Percentiles rank a stretch among this genome's conserved stretches.
Evolutionary conservation across 1,139 yeast genomes (phyloP).

Genomic region (Casaregolazyma lundiana): DNA sequence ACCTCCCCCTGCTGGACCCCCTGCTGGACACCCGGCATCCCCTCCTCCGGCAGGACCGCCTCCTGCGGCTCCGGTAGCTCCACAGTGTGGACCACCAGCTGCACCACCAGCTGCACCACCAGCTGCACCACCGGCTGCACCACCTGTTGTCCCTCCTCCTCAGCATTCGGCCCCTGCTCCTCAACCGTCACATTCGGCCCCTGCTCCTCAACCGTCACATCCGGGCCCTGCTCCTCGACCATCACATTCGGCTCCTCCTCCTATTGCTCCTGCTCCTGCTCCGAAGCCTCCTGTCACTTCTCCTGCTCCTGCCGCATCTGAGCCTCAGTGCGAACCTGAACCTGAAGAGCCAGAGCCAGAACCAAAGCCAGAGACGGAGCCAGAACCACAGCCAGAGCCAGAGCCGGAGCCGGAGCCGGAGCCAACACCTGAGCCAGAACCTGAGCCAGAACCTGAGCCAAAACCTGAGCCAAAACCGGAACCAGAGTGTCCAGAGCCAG

Average conservation of each 20-base stretch:
- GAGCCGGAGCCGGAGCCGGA: conserved; percentile 4
- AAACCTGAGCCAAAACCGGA: conserved; percentile 10
- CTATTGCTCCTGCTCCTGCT: conserved; percentile 14
- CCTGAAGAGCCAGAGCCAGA: conserved; percentile 9
- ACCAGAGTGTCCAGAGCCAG: conserved; percentile 4
- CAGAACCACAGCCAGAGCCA: conserved; percentile 11
- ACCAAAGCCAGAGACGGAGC: conserved; percentile 11
- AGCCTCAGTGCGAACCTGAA: conserved; percentile 11
- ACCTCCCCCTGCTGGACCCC: neutral
- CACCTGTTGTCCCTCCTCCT: conserved; percentile 7
- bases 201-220: conserved; percentile 13
- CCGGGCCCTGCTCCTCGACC: conserved; percentile 13
- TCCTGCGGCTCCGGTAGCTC: neutral
- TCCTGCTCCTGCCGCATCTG: conserved; percentile 14
- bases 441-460: conserved; percentile 12
- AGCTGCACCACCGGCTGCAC: no score
- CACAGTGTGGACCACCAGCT: no score
- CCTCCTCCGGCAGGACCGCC: conserved; percentile 8
- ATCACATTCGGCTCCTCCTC: conserved; percentile 14
- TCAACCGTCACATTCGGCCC: conserved; percentile 1
- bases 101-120: no score
- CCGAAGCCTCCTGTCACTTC: conserved; percentile 14
- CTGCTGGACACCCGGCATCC: no score
- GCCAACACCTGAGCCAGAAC: conserved; percentile 11
- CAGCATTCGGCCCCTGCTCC: conserved; percentile 11